Percentiles rank a stretch among this genome's conserved stretches.
These are phyloP conservation scores for Mortierella sp. DNA, from an alignment of 371 early-diverging fungal genomes.

Conservation along the genomic window DNA sequence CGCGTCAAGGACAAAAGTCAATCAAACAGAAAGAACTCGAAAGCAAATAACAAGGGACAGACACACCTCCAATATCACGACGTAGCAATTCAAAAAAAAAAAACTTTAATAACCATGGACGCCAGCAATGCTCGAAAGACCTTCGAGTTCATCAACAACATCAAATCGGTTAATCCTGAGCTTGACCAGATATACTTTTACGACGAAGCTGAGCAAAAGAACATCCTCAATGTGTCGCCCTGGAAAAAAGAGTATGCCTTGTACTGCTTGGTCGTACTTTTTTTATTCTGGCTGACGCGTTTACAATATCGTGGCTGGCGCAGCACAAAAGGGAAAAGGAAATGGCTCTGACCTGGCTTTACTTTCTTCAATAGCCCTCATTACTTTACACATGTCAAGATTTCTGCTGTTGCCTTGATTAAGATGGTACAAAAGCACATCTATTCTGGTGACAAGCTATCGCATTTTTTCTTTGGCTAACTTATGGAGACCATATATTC, in stretches of 20 bases:
- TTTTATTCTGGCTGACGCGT: constrained; percentile 23
- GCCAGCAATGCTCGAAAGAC: constrained; percentile 77
- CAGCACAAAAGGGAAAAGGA: constrained; percentile 15
- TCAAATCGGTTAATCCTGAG: constrained; percentile 74
- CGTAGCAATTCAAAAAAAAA: neutral
- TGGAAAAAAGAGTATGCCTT: constrained; percentile 84
- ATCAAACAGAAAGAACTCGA: neutral
- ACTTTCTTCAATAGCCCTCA: constrained; percentile 73
- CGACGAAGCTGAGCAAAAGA: constrained; percentile 77
- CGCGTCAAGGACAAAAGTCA: constrained; percentile 2
- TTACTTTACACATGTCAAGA: constrained; percentile 91
- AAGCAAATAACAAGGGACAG: neutral
- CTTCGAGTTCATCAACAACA: constrained; percentile 90
- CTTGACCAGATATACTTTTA: constrained; percentile 84
- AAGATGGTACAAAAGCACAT: constrained; percentile 84
- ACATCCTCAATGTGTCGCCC: constrained; percentile 73
- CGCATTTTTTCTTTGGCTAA: neutral
- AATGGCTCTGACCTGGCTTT: too few relatives aligned
- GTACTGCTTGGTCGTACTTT: neutral
- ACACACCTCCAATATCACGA: neutral
- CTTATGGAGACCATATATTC: neutral
- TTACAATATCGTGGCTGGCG: constrained; percentile 16
- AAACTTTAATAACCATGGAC: constrained; percentile 56
- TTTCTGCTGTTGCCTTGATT: constrained; percentile 95
- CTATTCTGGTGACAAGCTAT: neutral